Evolutionary conservation across 2,329 filamentous ascomycete genomes (phyloP).

Genomic region (Cercospora berteroae): DNA sequence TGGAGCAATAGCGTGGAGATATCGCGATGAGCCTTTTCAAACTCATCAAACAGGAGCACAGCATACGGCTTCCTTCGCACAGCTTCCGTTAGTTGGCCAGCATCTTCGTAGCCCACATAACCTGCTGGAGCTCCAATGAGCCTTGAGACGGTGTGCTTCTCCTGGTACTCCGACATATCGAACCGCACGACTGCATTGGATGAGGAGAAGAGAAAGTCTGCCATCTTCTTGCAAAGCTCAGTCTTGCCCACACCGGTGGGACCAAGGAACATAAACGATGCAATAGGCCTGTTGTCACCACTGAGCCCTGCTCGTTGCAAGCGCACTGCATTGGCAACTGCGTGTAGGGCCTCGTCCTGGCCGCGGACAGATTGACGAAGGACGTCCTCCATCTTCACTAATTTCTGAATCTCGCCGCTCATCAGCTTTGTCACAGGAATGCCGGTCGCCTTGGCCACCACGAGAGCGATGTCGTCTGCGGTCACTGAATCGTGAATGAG

Average conservation of each 20-base stretch:
- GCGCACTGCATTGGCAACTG: constrained; percentile 88
- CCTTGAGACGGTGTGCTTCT: constrained; percentile 91
- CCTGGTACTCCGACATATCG: constrained; percentile 97
- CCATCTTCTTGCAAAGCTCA: constrained; percentile 94
- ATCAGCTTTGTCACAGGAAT: constrained; percentile 93
- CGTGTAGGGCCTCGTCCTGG: constrained; percentile 88
- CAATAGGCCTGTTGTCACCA: constrained; percentile 85
- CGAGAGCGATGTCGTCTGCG: constrained; percentile 86
- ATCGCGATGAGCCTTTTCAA: constrained; percentile 94
- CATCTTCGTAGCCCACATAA: constrained; percentile 95
- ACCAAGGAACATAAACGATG: constrained; percentile 96
- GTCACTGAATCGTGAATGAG: constrained; percentile 94
- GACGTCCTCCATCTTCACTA: constrained; percentile 92
- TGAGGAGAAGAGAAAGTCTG: constrained; percentile 87
- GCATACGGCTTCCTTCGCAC: constrained; percentile 94
- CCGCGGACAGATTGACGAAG: constrained; percentile 81
- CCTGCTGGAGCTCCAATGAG: constrained; percentile 91
- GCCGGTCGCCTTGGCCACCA: constrained; percentile 87
- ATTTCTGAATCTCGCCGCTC: constrained; percentile 87
- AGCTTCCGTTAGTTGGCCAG: constrained; percentile 91
- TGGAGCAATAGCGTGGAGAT: constrained; percentile 90
- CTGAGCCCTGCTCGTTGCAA: constrained; percentile 90
- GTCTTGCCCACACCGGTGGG: constrained; percentile 97
- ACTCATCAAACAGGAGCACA: constrained; percentile 92
- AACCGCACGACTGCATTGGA: constrained; percentile 88